A percentile compares a stretch with the other conserved stretches of the same genome.
Conservation (phyloP, 352 stramenopile species). For the Vaucheria bursata region DNA sequence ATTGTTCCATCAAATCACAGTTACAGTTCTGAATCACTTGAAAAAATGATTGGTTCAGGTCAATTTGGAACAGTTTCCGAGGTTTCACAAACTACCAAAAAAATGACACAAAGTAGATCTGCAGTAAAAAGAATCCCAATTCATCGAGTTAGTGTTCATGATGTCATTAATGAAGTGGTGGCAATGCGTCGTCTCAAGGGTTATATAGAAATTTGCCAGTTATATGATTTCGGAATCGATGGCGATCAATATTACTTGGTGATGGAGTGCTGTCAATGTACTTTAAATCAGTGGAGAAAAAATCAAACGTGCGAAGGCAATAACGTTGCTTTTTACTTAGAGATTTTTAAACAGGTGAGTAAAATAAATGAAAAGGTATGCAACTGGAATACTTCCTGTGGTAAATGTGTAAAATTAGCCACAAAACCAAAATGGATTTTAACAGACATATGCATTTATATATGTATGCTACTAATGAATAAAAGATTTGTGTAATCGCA, state of each 20-base stretch:
- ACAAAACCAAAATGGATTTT: neutral
- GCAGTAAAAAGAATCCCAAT: too few relatives aligned
- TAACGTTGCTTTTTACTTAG: constrained; percentile 17
- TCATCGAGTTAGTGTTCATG: too few relatives aligned
- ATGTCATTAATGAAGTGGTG: too few relatives aligned
- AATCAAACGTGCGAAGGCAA: too few relatives aligned
- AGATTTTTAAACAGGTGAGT: constrained; percentile 6
- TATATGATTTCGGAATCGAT: constrained; percentile 38
- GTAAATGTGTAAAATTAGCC: neutral
- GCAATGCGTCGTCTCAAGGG: constrained; percentile 9
- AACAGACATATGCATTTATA: neutral
- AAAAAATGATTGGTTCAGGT: too few relatives aligned
- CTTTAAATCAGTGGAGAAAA: neutral
- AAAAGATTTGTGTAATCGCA: neutral
- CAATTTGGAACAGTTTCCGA: too few relatives aligned
- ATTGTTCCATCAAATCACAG: too few relatives aligned
- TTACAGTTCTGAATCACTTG: too few relatives aligned
- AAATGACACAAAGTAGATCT: too few relatives aligned
- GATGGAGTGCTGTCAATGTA: constrained; percentile 14
- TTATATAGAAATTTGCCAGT: constrained; percentile 19
- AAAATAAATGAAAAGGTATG: neutral
- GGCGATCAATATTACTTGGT: constrained; percentile 18
- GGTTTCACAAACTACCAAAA: too few relatives aligned
- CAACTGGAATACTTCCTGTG: neutral
- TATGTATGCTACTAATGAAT: neutral